Evolutionary conservation across 2,329 filamentous ascomycete genomes (phyloP), one percentile per base, ranked within the genome.

Genomic region (Cercospora nicotianae): DNA sequence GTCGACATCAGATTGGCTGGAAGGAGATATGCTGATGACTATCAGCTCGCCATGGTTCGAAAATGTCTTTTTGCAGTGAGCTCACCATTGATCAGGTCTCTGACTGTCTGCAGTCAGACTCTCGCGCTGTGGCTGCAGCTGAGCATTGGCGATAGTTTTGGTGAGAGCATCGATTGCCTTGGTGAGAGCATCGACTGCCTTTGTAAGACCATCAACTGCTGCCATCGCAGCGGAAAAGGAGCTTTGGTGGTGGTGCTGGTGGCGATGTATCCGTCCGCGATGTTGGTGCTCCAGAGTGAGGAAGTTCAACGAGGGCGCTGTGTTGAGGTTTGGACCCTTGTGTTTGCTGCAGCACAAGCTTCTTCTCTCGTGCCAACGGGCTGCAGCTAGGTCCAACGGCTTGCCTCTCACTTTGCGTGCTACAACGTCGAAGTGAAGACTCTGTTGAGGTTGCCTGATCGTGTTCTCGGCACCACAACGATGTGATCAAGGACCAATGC

Each of bases 401-500:
- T 36, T 36, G 33, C 5, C 13, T 36, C 12, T 36, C 33, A 36
- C 33, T 36, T 36, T 36, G 1, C 13, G 33, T 12, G 33, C 33
- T 16, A 36, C 33, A 36, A 16, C n/a, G 42, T 10, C n/a, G 48
- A 13, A 26, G 12, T 26, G 12, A 26, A 26, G 23, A 9, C 48
- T 2, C n/a, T 20, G 48, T 2, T 53, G 42, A 1, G 8, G 1
- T 48, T 18, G 42, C 42, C 18, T 26, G 7, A 13, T 20, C 20
- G 48, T 53, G 0, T 53, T 26, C 10, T 23, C 10, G 28, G 16
- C 23, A 13, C 10, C 48, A 53, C 5, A 28, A 53, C 23, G 23
- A 53, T 26, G 12, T 53, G 12, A 8, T 59, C 60, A 72, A 28
- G 69, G 69, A 7, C 68, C 72, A 48, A 74, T 63, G 4, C 72